Base-by-base conservation (phyloP, 1,139 yeast genomes). In the Hyphopichia khmerensis region DNA sequence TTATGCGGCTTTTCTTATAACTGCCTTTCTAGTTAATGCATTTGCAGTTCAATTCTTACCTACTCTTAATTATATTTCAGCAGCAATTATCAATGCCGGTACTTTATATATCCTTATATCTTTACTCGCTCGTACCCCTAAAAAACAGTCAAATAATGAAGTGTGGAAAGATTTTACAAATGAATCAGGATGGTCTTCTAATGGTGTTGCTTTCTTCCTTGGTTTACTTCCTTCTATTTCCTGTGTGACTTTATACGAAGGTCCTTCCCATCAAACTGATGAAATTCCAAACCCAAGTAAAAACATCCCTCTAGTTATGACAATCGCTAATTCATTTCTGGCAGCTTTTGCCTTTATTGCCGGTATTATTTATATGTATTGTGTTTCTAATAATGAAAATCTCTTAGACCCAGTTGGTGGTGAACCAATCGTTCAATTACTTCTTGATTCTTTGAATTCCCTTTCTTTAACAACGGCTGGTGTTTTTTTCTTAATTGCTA, bases 251-350 rank as follows among this genome's bases (percentile, higher is more conserved):
- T 45, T 62, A 36, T 62, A 53, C 39, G 67, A 62, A 45, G 64
- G 65, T 8, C 64, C 66, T 14, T 57, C 62, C 32, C 67, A 62
- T 48, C 58, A 60, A 62, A 62, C 67, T 3, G 65, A 62, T 42
- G 67, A 62, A 44, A 55, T 62, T 33, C 59, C 55, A 11, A 41
- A 51, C 8, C 67, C 67, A 2, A 63, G 59, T 43, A 52, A 48
- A 39, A 56, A 61, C 29, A 53, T 63, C 11, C 67, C 67, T 1
- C 52, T 56, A 39, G 67, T 60, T 3, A 58, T 62, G 64, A 50
- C 59, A 16, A 57, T 58, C 26, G 51, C 64, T 24, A 60, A 60
- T 35, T 40, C 54, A 2, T 45, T 55, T 2, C 57, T 64, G 2
- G 64, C 57, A 2, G 27, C 57, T 6, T 46, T 55, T 26, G 64